Evolutionary conservation across 2,329 filamentous ascomycete genomes (phyloP), one percentile per base, ranked within the genome.

Genomic region (Fusarium torreyae): DNA sequence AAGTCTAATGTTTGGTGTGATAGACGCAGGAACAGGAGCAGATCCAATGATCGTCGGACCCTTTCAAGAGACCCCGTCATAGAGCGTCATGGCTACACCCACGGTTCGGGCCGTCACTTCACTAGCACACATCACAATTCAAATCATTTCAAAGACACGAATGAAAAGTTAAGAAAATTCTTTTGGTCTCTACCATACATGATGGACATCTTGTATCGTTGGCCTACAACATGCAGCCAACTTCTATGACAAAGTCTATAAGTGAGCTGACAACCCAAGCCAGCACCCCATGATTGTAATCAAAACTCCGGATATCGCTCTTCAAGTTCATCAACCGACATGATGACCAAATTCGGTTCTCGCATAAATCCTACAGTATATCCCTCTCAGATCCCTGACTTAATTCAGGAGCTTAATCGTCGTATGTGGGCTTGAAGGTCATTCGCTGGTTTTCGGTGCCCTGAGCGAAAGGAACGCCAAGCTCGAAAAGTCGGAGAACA

Each of bases 381-480:
- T 42, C 42, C 40, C 38, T 40, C 42, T 31, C 33, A 15, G 20
- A 36, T 55, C 26, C n/a, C 36, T 10, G 18, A 18, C 17, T n/a
- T 8, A 13, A 15, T 20, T 53, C 18, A 14, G 18, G 33, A 14
- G 52, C 63, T 74, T 75, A 79, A 68, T 78, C 75, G 39, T 77
- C 75, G 72, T 77, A 76, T 56, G 80, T 81, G 54, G 81, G 78
- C 88, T 94, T 94, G 83, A 95, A 89, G 72, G 82, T 85, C 81
- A 85, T 91, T 76, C 85, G 78, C 75, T 79, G 72, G 71, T 78
- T 85, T 79, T 91, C 85, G 15, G 81, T 80, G 74, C 87, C 86
- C 79, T 88, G 87, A 74, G 89, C 81, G 80, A 98, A 98, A 36
- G 95, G 94, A 63, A 98, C 95, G 75, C 95, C 95, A 15, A 98